Conservation (phyloP, 2,329 filamentous ascomycete species). For the Bretziella fagacearum region DNA sequence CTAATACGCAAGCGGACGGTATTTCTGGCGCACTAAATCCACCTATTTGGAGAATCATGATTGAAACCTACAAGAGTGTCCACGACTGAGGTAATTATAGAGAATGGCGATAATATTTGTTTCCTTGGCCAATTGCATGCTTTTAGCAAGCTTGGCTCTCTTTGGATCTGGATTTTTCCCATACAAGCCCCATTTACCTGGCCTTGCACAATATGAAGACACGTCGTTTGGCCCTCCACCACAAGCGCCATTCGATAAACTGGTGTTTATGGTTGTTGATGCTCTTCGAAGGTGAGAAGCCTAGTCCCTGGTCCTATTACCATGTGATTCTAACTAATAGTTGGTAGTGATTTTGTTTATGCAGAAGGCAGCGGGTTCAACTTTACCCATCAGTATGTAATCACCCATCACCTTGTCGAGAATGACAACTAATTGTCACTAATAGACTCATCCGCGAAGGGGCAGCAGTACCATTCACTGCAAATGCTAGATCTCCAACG, state of each 20-base stretch:
- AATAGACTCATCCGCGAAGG: slow-evolving; percentile 66
- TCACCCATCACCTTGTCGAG: neutral
- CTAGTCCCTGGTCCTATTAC: neutral
- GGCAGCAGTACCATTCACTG: slow-evolving; percentile 78
- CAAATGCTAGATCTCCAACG: slow-evolving; percentile 87
- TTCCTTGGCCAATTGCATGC: no score
- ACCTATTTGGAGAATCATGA: no score
- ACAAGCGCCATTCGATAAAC: slow-evolving; percentile 61
- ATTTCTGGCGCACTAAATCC: no score
- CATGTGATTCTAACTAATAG: slow-evolving; percentile 15
- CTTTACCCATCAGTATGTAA: slow-evolving; percentile 65
- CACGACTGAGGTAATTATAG: no score
- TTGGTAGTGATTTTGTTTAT: slow-evolving; percentile 76
- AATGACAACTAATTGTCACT: neutral
- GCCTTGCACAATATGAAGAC: slow-evolving; percentile 53
- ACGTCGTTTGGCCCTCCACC: slow-evolving; percentile 37
- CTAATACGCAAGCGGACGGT: no score
- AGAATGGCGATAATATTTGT: no score
- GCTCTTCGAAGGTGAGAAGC: slow-evolving; percentile 59
- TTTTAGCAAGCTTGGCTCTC: slow-evolving; percentile 20
- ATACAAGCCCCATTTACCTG: slow-evolving; percentile 85
- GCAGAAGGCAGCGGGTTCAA: slow-evolving; percentile 61
- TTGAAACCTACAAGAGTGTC: no score
- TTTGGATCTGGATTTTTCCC: slow-evolving; percentile 94
- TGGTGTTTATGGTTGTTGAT: slow-evolving; percentile 97